Evolutionary conservation across 2,329 filamentous ascomycete species (phyloP).

Genomic region (Colletotrichum viniferum): DNA sequence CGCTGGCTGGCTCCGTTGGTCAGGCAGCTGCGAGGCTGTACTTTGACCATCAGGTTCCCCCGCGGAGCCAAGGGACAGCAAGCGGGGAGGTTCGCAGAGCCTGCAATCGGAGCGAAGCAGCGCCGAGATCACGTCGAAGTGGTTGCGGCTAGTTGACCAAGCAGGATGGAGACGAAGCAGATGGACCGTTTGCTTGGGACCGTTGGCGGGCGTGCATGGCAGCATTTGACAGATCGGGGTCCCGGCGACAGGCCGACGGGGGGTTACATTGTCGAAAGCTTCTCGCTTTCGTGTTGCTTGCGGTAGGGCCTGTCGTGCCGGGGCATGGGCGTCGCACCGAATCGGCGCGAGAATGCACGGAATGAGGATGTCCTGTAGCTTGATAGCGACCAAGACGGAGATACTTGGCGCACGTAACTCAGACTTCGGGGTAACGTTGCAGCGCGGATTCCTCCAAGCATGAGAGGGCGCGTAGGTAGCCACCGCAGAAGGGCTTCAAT

Average conservation of each 20-base stretch:
- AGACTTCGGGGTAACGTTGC: constrained; percentile 4
- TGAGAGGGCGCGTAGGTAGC: not conserved
- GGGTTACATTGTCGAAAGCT: not conserved
- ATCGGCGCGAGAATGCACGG: not conserved
- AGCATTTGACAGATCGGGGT: not conserved
- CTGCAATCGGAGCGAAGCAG: not conserved
- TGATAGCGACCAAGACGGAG: not conserved
- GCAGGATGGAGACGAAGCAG: not conserved
- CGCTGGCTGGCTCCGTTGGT: not conserved
- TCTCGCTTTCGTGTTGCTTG: not conserved
- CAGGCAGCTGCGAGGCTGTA: not conserved
- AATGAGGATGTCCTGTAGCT: not conserved
- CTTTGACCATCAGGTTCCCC: not conserved
- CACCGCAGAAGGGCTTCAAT: not conserved
- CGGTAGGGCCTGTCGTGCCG: not conserved
- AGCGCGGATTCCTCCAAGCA: not conserved
- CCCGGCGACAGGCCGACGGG: not conserved
- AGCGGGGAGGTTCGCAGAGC: not conserved
- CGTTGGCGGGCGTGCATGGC: not conserved
- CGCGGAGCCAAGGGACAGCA: not conserved
- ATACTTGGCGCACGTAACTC: not conserved
- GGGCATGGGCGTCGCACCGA: not conserved
- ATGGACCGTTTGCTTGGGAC: not conserved
- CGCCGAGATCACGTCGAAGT: not conserved
- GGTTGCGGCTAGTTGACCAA: not conserved